phyloP scores from a whole-genome alignment of 495 filamentous ascomycete genomes.

The Annulohypoxylon nitens region DNA sequence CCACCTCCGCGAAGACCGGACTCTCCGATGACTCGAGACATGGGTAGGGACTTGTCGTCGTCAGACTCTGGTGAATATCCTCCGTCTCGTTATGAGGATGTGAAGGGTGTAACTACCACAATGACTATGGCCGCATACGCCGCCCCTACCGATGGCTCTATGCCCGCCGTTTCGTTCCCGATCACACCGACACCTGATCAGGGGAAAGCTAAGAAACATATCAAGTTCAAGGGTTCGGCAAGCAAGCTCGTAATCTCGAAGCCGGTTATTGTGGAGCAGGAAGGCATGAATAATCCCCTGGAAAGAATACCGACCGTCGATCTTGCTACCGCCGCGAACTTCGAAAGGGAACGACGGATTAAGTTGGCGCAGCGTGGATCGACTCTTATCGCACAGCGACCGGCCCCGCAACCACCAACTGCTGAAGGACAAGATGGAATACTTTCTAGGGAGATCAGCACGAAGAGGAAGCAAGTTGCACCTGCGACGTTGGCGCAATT shows the following conservation, averaged over 20 bases:
- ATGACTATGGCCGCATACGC: conserved; percentile 54
- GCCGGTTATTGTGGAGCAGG: conserved; percentile 59
- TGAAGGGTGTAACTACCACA: conserved; percentile 57
- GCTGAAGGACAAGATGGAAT: conserved; percentile 43
- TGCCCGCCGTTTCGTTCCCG: conserved; percentile 42
- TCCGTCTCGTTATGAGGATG: conserved; percentile 60
- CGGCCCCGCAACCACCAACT: conserved; percentile 54
- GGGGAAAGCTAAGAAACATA: conserved; percentile 50
- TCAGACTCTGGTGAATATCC: conserved; percentile 59
- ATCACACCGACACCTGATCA: conserved; percentile 39
- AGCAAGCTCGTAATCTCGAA: conserved; percentile 62
- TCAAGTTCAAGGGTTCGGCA: conserved; percentile 46
- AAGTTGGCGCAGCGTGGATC: conserved; percentile 50
- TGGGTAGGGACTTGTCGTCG: conserved; percentile 55
- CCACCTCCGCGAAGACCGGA: conserved; percentile 45
- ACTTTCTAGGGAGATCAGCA: conserved; percentile 53
- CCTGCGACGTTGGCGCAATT: conserved; percentile 34
- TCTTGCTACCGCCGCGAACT: conserved; percentile 59
- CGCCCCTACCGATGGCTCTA: conserved; percentile 36
- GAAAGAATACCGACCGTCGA: conserved; percentile 62
- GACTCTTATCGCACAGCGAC: conserved; percentile 52
- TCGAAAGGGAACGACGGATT: conserved; percentile 62
- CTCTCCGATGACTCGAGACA: conserved; percentile 42
- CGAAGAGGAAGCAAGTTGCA: conserved; percentile 60
- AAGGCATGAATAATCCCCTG: conserved; percentile 55